Conservation (phyloP, 257 asterid species). For the Nicotiana attenuata region DNA sequence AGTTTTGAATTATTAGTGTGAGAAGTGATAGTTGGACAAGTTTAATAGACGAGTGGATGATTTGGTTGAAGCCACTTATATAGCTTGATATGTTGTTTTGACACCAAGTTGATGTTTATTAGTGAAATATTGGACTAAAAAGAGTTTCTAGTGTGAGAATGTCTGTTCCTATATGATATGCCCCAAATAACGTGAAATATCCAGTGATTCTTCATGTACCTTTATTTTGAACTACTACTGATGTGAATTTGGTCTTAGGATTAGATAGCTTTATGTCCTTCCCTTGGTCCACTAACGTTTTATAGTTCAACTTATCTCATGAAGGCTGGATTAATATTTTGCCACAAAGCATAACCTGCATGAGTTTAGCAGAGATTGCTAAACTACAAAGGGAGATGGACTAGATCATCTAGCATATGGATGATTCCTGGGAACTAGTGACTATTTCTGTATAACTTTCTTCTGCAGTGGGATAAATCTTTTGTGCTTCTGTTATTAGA, state of each 20-base stretch:
- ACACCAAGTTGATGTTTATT: too few relatives aligned
- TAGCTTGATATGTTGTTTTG: too few relatives aligned
- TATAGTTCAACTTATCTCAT: background rate
- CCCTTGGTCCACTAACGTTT: background rate
- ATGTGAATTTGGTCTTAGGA: background rate
- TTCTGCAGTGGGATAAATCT: background rate
- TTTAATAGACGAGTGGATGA: too few relatives aligned
- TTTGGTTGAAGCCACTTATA: too few relatives aligned
- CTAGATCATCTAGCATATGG: background rate
- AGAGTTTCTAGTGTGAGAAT: background rate
- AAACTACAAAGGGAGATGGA: background rate
- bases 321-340: background rate
- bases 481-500: background rate
- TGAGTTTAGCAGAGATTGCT: background rate
- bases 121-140: too few relatives aligned
- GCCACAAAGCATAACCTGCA: background rate
- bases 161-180: background rate
- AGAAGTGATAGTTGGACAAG: too few relatives aligned
- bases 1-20: background rate
- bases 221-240: background rate
- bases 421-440: background rate
- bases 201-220: background rate
- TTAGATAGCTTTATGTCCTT: background rate
- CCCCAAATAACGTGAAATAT: background rate
- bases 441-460: background rate